Evolutionary conservation across 345 rosid genomes (phyloP).

Genomic region (Carallia brachiata): DNA sequence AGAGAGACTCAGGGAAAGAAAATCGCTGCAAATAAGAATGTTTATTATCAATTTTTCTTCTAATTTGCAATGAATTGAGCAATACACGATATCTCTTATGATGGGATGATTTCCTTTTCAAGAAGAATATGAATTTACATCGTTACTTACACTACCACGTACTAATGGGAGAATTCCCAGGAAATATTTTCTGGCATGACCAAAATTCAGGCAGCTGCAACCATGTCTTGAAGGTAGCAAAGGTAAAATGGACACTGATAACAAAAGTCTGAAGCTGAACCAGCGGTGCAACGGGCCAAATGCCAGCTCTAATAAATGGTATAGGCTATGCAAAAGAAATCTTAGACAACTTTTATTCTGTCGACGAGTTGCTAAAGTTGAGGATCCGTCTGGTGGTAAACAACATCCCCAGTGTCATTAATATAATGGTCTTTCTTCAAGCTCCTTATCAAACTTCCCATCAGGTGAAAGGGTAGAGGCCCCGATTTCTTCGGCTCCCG

Average conservation of each 20-base stretch:
- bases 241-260: not conserved
- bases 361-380: conserved; percentile 14
- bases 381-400: conserved; percentile 64
- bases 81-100: not conserved
- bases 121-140: not conserved
- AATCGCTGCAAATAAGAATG: not conserved
- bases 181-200: not conserved
- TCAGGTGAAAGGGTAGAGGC: conserved; percentile 59
- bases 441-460: conserved; percentile 51
- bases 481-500: conserved; percentile 72
- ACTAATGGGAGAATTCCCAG: not conserved
- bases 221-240: not conserved
- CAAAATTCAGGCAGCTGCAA: not conserved
- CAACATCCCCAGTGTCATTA: conserved; percentile 69
- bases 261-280: no score
- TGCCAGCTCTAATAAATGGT: not conserved
- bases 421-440: conserved; percentile 67
- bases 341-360: not conserved
- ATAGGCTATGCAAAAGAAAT: not conserved
- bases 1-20: no score
- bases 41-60: not conserved
- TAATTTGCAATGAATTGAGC: not conserved
- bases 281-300: no score
- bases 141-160: not conserved
- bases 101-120: not conserved